Evolutionary conservation across 495 filamentous ascomycete species (phyloP).

Genomic region (Penicillium taxi): DNA sequence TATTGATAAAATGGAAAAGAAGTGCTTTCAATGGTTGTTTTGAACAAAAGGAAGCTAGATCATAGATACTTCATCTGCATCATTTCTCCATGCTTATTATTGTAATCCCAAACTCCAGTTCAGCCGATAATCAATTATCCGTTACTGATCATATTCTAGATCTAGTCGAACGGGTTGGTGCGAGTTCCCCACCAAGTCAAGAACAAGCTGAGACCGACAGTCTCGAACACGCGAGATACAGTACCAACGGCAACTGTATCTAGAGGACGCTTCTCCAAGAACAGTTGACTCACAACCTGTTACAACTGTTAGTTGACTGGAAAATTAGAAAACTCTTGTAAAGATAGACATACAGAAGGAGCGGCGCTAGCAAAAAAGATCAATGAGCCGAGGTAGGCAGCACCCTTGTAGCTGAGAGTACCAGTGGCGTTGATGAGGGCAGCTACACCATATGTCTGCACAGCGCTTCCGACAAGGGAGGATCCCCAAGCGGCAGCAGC

Average conservation of each 20-base stretch:
- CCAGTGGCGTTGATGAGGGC: constrained; percentile 93
- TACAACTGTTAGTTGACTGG: constrained; percentile 1
- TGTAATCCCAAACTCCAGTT: neutral
- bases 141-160: neutral
- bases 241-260: constrained; percentile 83
- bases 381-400: constrained; percentile 82
- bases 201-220: constrained; percentile 83
- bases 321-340: neutral
- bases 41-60: no score
- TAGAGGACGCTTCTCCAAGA: constrained; percentile 83
- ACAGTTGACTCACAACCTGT: constrained; percentile 76
- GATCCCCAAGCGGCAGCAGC: constrained; percentile 87
- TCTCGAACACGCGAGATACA: constrained; percentile 80
- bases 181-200: constrained; percentile 96
- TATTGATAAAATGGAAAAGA: no score
- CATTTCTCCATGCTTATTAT: no score
- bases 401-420: constrained; percentile 91
- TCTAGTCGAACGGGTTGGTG: constrained; percentile 71
- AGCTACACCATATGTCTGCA: constrained; percentile 91
- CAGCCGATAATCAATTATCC: neutral
- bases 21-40: no score
- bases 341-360: constrained; percentile 62
- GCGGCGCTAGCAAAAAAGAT: constrained; percentile 88
- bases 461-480: constrained; percentile 75
- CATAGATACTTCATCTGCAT: no score